A percentile compares a stretch with the other conserved stretches of the same genome.
These are phyloP conservation scores for Geranium rotundifolium DNA, from an alignment of 345 rosid genomes.

Conservation along the genomic window DNA sequence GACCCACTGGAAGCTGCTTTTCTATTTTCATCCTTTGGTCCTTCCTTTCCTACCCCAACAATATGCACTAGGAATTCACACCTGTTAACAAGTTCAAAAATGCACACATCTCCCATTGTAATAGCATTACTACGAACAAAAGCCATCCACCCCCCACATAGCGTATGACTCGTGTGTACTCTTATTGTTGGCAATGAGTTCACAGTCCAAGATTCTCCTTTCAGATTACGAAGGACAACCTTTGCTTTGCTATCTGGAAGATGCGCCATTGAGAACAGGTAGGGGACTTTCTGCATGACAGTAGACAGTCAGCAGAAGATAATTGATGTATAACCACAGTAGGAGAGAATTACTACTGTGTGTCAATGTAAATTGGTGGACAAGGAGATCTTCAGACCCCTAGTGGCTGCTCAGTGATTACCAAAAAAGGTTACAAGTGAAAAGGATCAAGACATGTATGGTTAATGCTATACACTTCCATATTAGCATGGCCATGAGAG, in stretches of 20 bases:
- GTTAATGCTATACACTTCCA: neutral
- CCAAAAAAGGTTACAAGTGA: too few relatives aligned
- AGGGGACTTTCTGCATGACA: conserved; percentile 43
- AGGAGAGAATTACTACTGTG: too few relatives aligned
- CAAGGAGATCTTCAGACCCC: too few relatives aligned
- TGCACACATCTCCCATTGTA: conserved; percentile 40
- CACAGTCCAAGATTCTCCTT: conserved; percentile 46
- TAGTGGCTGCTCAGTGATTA: too few relatives aligned
- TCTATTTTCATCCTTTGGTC: conserved; percentile 14
- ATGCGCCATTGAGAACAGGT: conserved; percentile 46
- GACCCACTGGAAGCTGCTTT: conserved; percentile 16
- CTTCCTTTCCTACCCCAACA: conserved; percentile 36
- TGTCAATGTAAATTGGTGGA: too few relatives aligned
- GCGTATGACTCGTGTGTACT: conserved; percentile 55
- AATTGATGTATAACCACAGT: neutral
- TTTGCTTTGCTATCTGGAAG: conserved; percentile 46
- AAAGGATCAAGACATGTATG: conserved; percentile 4
- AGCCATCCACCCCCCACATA: conserved; percentile 62
- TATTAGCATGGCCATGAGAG: neutral
- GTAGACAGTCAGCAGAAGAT: conserved; percentile 3
- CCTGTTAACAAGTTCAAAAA: conserved; percentile 37
- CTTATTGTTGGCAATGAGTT: conserved; percentile 57
- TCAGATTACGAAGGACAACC: conserved; percentile 37
- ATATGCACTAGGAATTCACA: conserved; percentile 44
- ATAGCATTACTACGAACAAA: conserved; percentile 46